Base-by-base conservation (phyloP, 2,329 filamentous ascomycete species). In the Colletotrichum simmondsii region DNA sequence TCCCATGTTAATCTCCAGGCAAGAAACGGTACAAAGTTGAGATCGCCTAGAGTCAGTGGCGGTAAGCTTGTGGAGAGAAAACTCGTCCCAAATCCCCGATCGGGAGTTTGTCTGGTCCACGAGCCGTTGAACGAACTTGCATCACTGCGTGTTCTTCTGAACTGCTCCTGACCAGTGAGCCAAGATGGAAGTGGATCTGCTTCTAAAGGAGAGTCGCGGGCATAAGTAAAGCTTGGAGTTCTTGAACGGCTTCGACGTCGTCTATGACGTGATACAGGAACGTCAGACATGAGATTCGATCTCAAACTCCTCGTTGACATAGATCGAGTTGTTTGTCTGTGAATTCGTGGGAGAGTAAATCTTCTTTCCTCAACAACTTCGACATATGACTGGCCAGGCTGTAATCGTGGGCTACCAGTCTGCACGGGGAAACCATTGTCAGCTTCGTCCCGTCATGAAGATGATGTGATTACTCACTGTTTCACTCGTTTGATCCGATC, bases 1-100 rank as follows among this genome's bases (percentile, higher is more conserved):
- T 35, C 28, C 65, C 65, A 67, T 3, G 57, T 67, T 16, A 67
- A 11, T 30, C 57, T 53, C 65, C 65, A 67, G 4, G 65, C 46
- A 8, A 67, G 42, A 11, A 54, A 67, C 10, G 65, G 65, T 16
- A 67, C 30, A 19, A 61, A 42, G 19, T 22, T 22, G 16, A 28
- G 8, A 5, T 53, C 30, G 30, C 22, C 37, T 11, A 60, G 7
- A 19, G 54, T 11, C 14, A 61, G 22, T 12, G 56, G 22, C 5
- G 30, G 65, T 2, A 37, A 10, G 1, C 22, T 5, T 61, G 42
- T 12, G 16, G 30, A 52, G n/a, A 28, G 35, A 49, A 30, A 22
- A 12, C 30, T 12, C 22, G 56, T 24, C 7, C 28, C 49, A 16
- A n/a, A 61, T n/a, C 14, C 26, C 10, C 42, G 42, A 22, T 49